Percentiles rank a stretch among this genome's conserved stretches.
Evolutionary conservation across 2,329 filamentous ascomycete species (phyloP).

Genomic region (Aspergillus flavus): DNA sequence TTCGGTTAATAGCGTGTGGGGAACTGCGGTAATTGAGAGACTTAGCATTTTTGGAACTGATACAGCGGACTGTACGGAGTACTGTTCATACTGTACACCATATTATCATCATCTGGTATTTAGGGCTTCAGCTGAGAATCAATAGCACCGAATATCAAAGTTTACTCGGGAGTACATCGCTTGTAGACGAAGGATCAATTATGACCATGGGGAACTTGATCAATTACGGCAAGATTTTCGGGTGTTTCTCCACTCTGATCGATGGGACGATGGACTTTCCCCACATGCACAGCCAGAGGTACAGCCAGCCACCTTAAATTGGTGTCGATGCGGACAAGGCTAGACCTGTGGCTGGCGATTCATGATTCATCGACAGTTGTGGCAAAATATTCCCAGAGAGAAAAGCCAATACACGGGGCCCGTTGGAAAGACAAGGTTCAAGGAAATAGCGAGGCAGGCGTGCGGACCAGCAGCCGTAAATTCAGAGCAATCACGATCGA

Average conservation of each 20-base stretch:
- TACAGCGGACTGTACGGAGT: neutral
- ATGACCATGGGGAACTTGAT: neutral
- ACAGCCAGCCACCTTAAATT: slow-evolving; percentile 1
- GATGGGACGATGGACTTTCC: neutral
- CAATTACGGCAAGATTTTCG: neutral
- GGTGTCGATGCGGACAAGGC: neutral
- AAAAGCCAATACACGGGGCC: neutral
- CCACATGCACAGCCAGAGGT: neutral
- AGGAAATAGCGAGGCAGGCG: slow-evolving; percentile 6
- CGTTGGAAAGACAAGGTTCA: neutral
- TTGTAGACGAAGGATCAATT: neutral
- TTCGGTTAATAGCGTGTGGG: neutral
- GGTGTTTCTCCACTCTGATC: slow-evolving; percentile 6
- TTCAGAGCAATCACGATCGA: slow-evolving; percentile 11
- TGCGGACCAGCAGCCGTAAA: slow-evolving; percentile 1
- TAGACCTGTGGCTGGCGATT: slow-evolving; percentile 1
- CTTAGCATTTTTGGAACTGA: neutral
- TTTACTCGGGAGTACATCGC: neutral
- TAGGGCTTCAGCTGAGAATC: neutral
- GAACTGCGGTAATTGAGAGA: neutral
- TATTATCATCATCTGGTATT: neutral
- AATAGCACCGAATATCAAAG: neutral
- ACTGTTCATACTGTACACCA: neutral
- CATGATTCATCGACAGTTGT: neutral
- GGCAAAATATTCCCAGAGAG: neutral